Percentiles rank a stretch among this genome's conserved stretches.
Conservation (phyloP, 2,329 filamentous ascomycete species). For the Chalara sp. region DNA sequence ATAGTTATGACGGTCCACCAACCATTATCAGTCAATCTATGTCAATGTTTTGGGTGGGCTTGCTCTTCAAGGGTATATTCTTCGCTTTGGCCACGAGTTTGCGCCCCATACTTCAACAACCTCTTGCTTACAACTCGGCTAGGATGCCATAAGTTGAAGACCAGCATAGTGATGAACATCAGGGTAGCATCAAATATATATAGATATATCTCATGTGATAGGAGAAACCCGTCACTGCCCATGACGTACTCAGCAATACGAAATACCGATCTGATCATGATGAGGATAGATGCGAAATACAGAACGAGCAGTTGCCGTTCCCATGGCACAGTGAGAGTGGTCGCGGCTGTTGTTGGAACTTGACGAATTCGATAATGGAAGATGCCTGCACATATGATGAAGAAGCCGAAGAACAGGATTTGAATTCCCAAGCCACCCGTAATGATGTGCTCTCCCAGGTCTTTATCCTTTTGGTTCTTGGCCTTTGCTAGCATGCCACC, state of each 20-base stretch:
- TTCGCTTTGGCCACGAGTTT: too few relatives aligned
- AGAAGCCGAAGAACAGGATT: slow-evolving; percentile 44
- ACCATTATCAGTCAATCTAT: too few relatives aligned
- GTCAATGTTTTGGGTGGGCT: too few relatives aligned
- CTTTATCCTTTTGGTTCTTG: slow-evolving; percentile 14
- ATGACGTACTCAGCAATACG: slow-evolving; percentile 41
- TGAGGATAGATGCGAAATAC: slow-evolving; percentile 36
- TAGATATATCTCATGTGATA: slow-evolving; percentile 36
- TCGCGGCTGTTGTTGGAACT: slow-evolving; percentile 5
- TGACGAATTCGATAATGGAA: slow-evolving; percentile 13
- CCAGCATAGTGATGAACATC: slow-evolving; percentile 33
- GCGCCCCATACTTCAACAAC: too few relatives aligned
- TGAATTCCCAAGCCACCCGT: slow-evolving; percentile 42
- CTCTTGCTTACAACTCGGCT: slow-evolving; percentile 16
- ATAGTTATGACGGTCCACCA: too few relatives aligned
- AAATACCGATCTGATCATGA: slow-evolving; percentile 41
- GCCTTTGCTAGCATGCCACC: slow-evolving; percentile 13
- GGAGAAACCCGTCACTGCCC: slow-evolving; percentile 37
- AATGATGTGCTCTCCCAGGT: slow-evolving; percentile 34
- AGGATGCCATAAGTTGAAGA: slow-evolving; percentile 32
- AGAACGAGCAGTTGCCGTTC: slow-evolving; percentile 32
- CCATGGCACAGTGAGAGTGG: slow-evolving; percentile 8
- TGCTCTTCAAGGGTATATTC: too few relatives aligned
- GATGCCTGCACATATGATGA: slow-evolving; percentile 27
- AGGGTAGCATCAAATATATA: slow-evolving; percentile 40